phyloP scores from a whole-genome alignment of 2,329 filamentous ascomycete species.

The Neonectria punicea region DNA sequence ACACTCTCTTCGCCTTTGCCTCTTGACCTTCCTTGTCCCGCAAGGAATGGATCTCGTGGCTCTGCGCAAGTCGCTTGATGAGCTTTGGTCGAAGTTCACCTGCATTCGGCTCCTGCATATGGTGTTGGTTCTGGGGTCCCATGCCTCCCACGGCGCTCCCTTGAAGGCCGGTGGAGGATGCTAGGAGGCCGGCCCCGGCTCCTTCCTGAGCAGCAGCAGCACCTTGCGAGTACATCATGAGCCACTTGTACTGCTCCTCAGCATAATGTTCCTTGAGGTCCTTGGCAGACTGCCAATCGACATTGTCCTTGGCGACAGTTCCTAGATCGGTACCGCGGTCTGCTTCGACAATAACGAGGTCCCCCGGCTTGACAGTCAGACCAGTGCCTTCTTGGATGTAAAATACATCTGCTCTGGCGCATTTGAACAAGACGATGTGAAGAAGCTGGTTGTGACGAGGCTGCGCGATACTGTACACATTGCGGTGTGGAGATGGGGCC shows the following conservation, averaged over 20 bases:
- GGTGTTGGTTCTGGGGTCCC: conserved; percentile 78
- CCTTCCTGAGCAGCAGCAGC: conserved; percentile 71
- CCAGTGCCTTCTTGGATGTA: conserved; percentile 97
- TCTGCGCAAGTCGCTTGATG: conserved; percentile 93
- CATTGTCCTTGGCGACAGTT: conserved; percentile 87
- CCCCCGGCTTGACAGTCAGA: conserved; percentile 87
- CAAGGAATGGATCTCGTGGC: conserved; percentile 87
- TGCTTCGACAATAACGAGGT: conserved; percentile 96
- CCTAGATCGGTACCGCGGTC: conserved; percentile 96
- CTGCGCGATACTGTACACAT: conserved; percentile 69
- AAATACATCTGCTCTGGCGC: conserved; percentile 92
- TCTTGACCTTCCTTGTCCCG: conserved; percentile 98
- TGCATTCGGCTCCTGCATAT: conserved; percentile 75
- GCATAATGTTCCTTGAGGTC: conserved; percentile 90
- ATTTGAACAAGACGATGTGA: conserved; percentile 96
- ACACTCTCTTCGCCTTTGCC: conserved; percentile 95
- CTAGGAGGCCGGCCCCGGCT: conserved; percentile 69
- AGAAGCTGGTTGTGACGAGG: conserved; percentile 75
- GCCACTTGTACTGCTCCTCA: conserved; percentile 96
- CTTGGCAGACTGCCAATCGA: conserved; percentile 88
- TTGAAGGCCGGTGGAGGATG: conserved; percentile 70
- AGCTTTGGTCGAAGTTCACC: conserved; percentile 93
- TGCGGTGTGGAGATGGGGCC: conserved; percentile 69
- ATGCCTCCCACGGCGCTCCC: conserved; percentile 81
- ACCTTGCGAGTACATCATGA: conserved; percentile 97